phyloP scores from a whole-genome alignment of 192 early-diverging fungal species.

The Coemansia reversa region DNA sequence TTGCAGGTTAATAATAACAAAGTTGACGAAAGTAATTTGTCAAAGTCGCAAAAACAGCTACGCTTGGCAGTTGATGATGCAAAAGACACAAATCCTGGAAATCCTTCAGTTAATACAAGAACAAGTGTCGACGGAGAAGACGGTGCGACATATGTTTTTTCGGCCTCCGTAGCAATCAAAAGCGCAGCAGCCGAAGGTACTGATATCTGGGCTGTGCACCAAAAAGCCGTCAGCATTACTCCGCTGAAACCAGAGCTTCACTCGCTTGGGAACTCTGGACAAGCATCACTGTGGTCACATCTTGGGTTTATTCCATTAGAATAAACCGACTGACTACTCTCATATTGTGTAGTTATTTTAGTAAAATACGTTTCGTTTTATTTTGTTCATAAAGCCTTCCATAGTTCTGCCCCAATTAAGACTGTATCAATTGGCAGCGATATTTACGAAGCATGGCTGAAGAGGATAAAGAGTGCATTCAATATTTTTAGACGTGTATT shows the following conservation, averaged over 20 bases:
- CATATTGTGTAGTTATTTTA: too few species aligned
- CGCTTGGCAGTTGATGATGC: slow-evolving; percentile 24
- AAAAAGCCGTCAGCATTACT: slow-evolving; percentile 18
- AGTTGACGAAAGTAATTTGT: neutral
- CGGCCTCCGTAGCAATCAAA: slow-evolving; percentile 8
- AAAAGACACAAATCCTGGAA: neutral
- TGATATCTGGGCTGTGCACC: slow-evolving; percentile 24
- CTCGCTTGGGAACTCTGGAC: slow-evolving; percentile 13
- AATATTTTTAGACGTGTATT: slow-evolving; percentile 17
- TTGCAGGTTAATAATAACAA: neutral
- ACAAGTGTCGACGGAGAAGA: slow-evolving; percentile 6
- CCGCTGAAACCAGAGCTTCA: slow-evolving; percentile 22
- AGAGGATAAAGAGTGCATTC: slow-evolving; percentile 30
- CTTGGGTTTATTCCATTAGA: slow-evolving; percentile 19
- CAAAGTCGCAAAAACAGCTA: slow-evolving; percentile 6
- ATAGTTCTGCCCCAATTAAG: neutral
- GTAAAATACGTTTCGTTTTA: too few species aligned
- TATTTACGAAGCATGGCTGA: slow-evolving; percentile 32
- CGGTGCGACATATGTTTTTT: slow-evolving; percentile 23
- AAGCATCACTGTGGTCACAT: slow-evolving; percentile 9
- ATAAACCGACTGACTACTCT: neutral
- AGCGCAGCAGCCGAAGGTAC: slow-evolving; percentile 9
- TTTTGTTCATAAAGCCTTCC: too few species aligned
- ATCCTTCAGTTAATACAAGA: neutral
- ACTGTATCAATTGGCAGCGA: slow-evolving; percentile 1